A percentile compares a stretch with the other conserved stretches of the same genome.
These are phyloP conservation scores for Trichoderma orchidacearum DNA, from an alignment of 495 filamentous ascomycete genomes.

Conservation along the genomic window DNA sequence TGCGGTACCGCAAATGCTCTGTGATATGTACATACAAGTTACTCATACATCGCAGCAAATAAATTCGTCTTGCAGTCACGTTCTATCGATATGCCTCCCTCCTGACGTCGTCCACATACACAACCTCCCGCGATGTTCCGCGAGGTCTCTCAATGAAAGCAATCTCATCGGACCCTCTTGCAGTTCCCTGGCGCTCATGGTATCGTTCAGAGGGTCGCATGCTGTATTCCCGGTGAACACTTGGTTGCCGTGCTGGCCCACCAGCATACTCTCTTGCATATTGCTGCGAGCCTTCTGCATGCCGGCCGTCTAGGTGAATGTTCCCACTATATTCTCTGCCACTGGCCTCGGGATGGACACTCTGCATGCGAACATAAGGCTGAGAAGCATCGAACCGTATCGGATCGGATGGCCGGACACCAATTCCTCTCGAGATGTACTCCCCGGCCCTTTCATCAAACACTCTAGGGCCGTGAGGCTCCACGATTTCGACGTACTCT, in stretches of 20 bases:
- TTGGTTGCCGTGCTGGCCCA: slow-evolving; percentile 18
- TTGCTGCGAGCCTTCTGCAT: slow-evolving; percentile 6
- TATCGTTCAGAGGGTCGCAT: slow-evolving; percentile 9
- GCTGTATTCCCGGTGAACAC: slow-evolving; percentile 7
- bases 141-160: slow-evolving; percentile 30
- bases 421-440: slow-evolving; percentile 40
- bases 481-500: slow-evolving; percentile 27
- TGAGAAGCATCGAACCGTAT: slow-evolving; percentile 12
- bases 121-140: slow-evolving; percentile 16
- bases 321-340: slow-evolving; percentile 12
- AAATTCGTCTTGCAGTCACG: not conserved
- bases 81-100: slow-evolving; percentile 20
- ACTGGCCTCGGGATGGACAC: slow-evolving; percentile 28
- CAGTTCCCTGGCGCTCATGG: slow-evolving; percentile 18
- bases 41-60: too few species aligned
- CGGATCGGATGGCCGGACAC: slow-evolving; percentile 40
- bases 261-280: slow-evolving; percentile 20
- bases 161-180: slow-evolving; percentile 24
- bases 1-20: too few species aligned
- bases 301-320: slow-evolving; percentile 8
- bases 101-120: slow-evolving; percentile 21
- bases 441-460: slow-evolving; percentile 32
- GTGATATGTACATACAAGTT: too few species aligned
- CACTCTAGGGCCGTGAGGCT: slow-evolving; percentile 16
- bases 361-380: slow-evolving; percentile 33